Base-by-base conservation (phyloP, 2,329 filamentous ascomycete genomes). In the Phyllosticta citribraziliensis region DNA sequence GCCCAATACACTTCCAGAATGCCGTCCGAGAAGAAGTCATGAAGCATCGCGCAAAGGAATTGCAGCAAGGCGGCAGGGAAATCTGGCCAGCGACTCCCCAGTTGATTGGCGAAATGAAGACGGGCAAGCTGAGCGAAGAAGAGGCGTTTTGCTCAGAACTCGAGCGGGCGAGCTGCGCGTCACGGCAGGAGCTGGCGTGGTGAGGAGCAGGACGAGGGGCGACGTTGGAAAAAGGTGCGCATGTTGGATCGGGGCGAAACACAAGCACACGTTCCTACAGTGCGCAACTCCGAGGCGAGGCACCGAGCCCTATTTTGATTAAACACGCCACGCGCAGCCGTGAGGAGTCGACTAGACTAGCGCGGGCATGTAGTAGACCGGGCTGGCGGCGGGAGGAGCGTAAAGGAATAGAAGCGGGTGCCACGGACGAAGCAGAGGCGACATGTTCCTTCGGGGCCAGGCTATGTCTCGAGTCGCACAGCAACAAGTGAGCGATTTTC, bases 41-140 rank as follows among this genome's bases (percentile, higher is more conserved):
- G n/a, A n/a, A n/a, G n/a, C n/a, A n/a, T n/a, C n/a, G n/a, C n/a
- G n/a, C n/a, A n/a, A n/a, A n/a, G n/a, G n/a, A n/a, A n/a, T n/a
- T n/a, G n/a, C n/a, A n/a, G n/a, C n/a, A n/a, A n/a, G n/a, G n/a
- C n/a, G n/a, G n/a, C n/a, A n/a, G 66, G 35, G 77, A 83, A 69
- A 80, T 83, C 58, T 83, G 80, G 80, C 81, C 81, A 0, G 80
- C 81, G 1, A 73, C 72, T 52, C 77, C 69, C 47, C 64, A 67
- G 63, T 63, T 67, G 19, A 20, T 19, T 17, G 52, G 33, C 14
- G 27, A 60, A 20, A 60, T 55, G 57, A 55, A 30, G 19, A 55
- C 55, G n/a, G 17, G 47, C n/a, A 63, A 51, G 11, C 52, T 63
- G 17, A 20, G 50, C 5, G 57, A 61, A n/a, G 61, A 63, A n/a